These are phyloP conservation scores for Tolypocladium sp. DNA, from an alignment of 2,329 filamentous ascomycete species.

Conservation along the genomic window DNA sequence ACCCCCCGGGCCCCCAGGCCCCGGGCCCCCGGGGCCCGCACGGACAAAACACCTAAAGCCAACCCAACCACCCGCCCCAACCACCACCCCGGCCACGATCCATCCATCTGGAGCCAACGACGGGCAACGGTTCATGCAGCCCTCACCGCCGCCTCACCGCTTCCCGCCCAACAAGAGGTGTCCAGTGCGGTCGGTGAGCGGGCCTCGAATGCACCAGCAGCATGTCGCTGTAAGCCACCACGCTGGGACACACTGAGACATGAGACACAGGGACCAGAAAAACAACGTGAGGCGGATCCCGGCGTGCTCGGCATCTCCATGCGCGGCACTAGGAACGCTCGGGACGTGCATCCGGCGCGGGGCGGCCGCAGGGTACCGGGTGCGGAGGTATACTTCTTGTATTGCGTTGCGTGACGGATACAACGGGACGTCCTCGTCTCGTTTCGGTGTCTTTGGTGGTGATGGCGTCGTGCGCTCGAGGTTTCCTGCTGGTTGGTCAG, in stretches of 20 bases:
- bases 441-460: neutral
- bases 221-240: neutral
- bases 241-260: neutral
- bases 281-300: neutral
- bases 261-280: neutral
- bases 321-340: slow-evolving; percentile 1
- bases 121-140: slow-evolving; percentile 2
- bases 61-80: neutral
- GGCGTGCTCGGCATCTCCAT: neutral
- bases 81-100: neutral
- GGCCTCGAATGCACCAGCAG: neutral
- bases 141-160: slow-evolving; percentile 5
- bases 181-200: neutral
- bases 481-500: neutral
- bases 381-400: neutral
- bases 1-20: neutral
- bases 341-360: slow-evolving; percentile 1
- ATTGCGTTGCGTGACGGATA: neutral
- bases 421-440: neutral
- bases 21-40: neutral
- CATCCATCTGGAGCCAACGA: neutral
- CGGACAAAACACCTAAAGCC: neutral
- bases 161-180: neutral
- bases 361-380: neutral
- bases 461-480: neutral